Conservation (phyloP, 495 filamentous ascomycete species). For the Neurospora hispaniola region DNA sequence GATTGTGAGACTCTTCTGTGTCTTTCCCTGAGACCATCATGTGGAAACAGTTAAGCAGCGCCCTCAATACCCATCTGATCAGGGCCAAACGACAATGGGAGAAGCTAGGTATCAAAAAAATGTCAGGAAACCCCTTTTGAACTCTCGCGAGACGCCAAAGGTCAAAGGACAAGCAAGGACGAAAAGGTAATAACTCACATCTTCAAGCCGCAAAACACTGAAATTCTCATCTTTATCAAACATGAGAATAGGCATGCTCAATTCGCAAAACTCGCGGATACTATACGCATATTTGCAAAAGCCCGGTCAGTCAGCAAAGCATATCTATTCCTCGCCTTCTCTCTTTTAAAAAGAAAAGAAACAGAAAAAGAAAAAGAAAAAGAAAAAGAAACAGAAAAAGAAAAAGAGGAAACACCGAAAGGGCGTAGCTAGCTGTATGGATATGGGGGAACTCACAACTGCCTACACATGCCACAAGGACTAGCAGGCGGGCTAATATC, state of each 20-base stretch:
- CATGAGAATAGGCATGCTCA: conserved; percentile 76
- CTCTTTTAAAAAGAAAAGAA: too few relatives aligned
- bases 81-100: conserved; percentile 66
- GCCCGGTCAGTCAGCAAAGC: conserved; percentile 1
- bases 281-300: conserved; percentile 29
- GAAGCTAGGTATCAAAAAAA: conserved; percentile 30
- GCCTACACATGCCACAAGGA: conserved; percentile 62
- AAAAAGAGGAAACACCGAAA: too few relatives aligned
- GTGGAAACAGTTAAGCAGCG: background rate
- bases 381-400: background rate
- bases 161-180: conserved; percentile 8
- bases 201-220: conserved; percentile 59
- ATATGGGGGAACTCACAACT: conserved; percentile 34
- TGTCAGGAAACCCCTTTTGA: background rate
- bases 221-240: conserved; percentile 64
- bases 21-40: background rate
- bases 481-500: conserved; percentile 63
- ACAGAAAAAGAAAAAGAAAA: too few relatives aligned
- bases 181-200: conserved; percentile 42
- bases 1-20: background rate
- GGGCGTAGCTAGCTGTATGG: too few relatives aligned
- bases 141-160: background rate
- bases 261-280: conserved; percentile 66
- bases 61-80: conserved; percentile 31
- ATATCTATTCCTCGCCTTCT: too few relatives aligned